A percentile compares a stretch with the other conserved stretches of the same genome.
phyloP scores from a whole-genome alignment of 257 asterid genomes.

The Solanum chaucha region DNA sequence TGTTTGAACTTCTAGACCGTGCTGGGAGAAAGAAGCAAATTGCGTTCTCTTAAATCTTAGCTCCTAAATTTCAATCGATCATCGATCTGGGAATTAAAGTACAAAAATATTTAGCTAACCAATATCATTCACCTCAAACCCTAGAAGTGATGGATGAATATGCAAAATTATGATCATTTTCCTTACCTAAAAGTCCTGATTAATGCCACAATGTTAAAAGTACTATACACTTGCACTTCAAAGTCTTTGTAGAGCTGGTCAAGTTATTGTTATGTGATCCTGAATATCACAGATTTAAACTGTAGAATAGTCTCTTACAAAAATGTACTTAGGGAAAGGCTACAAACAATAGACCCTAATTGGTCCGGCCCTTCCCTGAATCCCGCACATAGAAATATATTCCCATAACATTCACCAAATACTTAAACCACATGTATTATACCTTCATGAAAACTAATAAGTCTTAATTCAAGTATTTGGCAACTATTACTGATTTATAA shows the following conservation, averaged over 20 bases:
- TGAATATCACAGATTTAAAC: rapidly evolving
- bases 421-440: not conserved
- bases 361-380: not conserved
- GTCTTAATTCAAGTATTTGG: not conserved
- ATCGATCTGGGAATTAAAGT: not conserved
- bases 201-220: not conserved
- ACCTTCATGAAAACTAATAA: not conserved
- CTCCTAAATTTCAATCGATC: not conserved
- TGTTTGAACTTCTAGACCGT: not conserved
- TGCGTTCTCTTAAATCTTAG: not conserved
- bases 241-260: not conserved
- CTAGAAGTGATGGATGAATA: not conserved
- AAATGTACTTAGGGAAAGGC: not conserved
- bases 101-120: not conserved
- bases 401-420: not conserved
- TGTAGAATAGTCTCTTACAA: not conserved
- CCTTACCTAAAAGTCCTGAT: not conserved
- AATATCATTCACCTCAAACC: not conserved
- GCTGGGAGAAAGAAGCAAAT: not conserved
- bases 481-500: not conserved
- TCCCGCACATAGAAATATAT: not conserved
- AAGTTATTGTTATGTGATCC: not conserved
- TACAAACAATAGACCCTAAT: not conserved
- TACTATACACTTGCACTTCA: not conserved
- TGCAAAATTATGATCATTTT: not conserved